These are phyloP conservation scores for Pichia occidentalis DNA, from an alignment of 805 yeast species.

Conservation along the genomic window DNA sequence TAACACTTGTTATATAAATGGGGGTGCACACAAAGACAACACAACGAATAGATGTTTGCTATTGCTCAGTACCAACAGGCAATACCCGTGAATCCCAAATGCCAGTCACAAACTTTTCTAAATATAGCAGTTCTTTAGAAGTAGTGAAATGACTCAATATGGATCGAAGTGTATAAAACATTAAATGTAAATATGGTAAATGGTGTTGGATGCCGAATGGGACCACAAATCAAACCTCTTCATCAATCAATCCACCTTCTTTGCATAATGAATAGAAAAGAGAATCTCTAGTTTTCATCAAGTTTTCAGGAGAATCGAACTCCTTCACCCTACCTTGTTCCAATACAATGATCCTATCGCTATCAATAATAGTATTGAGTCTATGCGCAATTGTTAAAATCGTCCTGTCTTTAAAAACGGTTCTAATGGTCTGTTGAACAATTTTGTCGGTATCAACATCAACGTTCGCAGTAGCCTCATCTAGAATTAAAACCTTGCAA, in stretches of 20 bases:
- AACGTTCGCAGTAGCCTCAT: slow-evolving; percentile 87
- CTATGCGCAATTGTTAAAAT: slow-evolving; percentile 83
- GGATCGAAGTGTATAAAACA: no score
- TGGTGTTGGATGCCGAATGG: no score
- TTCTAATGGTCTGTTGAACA: slow-evolving; percentile 70
- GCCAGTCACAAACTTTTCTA: no score
- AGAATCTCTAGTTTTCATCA: slow-evolving; percentile 60
- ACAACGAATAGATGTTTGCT: no score
- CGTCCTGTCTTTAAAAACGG: slow-evolving; percentile 68
- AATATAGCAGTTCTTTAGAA: no score
- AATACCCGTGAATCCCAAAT: no score
- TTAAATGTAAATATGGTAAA: no score
- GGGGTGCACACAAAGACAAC: no score
- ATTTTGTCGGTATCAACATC: slow-evolving; percentile 79
- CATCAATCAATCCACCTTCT: slow-evolving; percentile 56
- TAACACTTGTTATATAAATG: no score
- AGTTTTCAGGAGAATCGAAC: slow-evolving; percentile 62
- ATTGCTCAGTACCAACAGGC: no score
- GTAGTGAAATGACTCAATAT: no score
- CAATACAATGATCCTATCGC: slow-evolving; percentile 68
- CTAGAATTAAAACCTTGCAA: slow-evolving; percentile 56
- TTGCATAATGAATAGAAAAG: slow-evolving; percentile 75
- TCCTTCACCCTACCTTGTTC: slow-evolving; percentile 73
- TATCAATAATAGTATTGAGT: slow-evolving; percentile 74
- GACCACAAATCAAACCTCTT: no score